A percentile compares a stretch with the other conserved stretches of the same genome.
phyloP scores from a whole-genome alignment of 208 protist species.

The Tritrichomonas musculus region DNA sequence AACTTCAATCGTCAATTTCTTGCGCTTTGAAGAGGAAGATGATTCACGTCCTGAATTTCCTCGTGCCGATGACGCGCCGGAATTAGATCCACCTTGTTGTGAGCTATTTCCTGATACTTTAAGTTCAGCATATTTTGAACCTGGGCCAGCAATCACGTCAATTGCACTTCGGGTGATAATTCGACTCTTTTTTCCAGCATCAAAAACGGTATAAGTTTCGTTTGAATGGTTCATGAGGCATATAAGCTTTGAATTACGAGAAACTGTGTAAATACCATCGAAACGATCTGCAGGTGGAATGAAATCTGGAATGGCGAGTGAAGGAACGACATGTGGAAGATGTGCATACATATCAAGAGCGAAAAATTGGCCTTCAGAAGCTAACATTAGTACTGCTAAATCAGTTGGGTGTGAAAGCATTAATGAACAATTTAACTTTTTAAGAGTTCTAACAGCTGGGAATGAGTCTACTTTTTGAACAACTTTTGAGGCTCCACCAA shows the following conservation, averaged over 20 bases:
- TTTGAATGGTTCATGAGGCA: background rate
- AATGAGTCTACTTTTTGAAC: background rate
- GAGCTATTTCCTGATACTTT: too few relatives aligned
- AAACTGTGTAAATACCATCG: background rate
- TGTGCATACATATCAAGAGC: background rate
- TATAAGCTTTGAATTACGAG: background rate
- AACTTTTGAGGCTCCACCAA: background rate
- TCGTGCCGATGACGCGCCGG: too few relatives aligned
- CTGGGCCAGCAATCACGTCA: background rate
- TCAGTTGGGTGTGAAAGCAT: background rate
- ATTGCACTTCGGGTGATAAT: too few relatives aligned
- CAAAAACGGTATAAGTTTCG: background rate
- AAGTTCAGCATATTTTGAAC: background rate
- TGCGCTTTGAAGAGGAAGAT: background rate
- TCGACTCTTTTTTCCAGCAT: background rate
- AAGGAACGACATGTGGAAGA: slow-evolving; percentile 3
- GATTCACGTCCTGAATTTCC: too few relatives aligned
- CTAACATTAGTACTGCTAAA: background rate
- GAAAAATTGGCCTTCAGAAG: background rate
- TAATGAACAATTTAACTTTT: background rate
- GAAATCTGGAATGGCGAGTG: background rate
- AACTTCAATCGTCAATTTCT: background rate
- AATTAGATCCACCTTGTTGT: too few relatives aligned
- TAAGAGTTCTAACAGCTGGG: background rate
- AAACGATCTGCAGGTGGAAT: background rate